Conservation (phyloP, 495 filamentous ascomycete genomes). For the Hypoxylon trugodes region DNA sequence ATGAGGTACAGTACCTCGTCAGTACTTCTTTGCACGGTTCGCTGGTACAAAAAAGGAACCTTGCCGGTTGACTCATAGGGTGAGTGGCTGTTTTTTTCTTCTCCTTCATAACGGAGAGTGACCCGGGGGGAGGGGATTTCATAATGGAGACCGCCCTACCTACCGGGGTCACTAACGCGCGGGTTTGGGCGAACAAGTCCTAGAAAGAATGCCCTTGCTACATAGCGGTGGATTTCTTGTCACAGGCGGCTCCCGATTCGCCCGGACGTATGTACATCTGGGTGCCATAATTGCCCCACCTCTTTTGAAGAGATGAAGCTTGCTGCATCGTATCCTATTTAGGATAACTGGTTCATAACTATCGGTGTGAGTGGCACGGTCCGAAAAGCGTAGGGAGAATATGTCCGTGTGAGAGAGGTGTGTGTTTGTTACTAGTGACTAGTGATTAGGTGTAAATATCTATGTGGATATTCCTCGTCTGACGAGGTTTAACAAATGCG, state of each 20-base stretch:
- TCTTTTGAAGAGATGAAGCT: conserved; percentile 8
- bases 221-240: not conserved
- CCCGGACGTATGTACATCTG: conserved; percentile 6
- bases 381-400: conserved; percentile 1
- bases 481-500: conserved; percentile 19
- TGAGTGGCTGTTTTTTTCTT: not conserved
- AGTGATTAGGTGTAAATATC: too few relatives aligned
- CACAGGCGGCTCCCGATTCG: conserved; percentile 29
- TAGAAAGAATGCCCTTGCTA: conserved; percentile 14
- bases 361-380: conserved; percentile 22
- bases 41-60: conserved; percentile 1
- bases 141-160: conserved; percentile 6
- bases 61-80: conserved; percentile 38
- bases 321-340: conserved; percentile 10
- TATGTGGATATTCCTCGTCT: too few relatives aligned
- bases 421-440: not conserved
- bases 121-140: conserved; percentile 24
- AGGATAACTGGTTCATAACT: conserved; percentile 3
- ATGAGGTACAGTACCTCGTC: conserved; percentile 9
- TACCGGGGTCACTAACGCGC: conserved; percentile 11
- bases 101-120: conserved; percentile 18
- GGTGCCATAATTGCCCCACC: conserved; percentile 6
- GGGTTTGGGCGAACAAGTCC: conserved; percentile 7
- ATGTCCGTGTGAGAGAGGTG: not conserved
- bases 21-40: conserved; percentile 12